phyloP scores from a whole-genome alignment of 805 yeast genomes.

The Tetrapisispora nanseiensis region DNA sequence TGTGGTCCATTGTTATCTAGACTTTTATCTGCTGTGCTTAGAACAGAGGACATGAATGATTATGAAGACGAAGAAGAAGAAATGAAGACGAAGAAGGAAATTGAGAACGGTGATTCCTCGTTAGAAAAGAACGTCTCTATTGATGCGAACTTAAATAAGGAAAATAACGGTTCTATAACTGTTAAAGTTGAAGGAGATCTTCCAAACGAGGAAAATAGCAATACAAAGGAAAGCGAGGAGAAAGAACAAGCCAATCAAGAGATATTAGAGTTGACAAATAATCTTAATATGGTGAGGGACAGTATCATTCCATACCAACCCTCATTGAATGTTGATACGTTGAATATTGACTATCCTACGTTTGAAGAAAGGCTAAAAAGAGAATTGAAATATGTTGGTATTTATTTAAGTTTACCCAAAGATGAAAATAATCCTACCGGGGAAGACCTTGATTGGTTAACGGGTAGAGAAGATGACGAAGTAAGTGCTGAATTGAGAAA shows the following conservation, averaged over 20 bases:
- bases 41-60: conserved; percentile 15
- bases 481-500: conserved; percentile 72
- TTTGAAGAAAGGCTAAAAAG: conserved; percentile 82
- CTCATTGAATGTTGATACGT: conserved; percentile 38
- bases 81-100: not conserved
- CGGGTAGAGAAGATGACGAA: conserved; percentile 86
- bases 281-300: conserved; percentile 13
- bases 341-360: conserved; percentile 57
- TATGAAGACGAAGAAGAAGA: not conserved
- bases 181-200: not conserved
- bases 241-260: conserved; percentile 5
- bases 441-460: conserved; percentile 52
- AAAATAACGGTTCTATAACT: not conserved
- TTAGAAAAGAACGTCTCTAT: not conserved
- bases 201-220: conserved; percentile 3
- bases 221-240: conserved; percentile 11
- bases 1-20: conserved; percentile 90
- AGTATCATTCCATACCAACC: conserved; percentile 34
- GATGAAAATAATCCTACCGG: conserved; percentile 23
- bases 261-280: conserved; percentile 18
- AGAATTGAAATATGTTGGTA: conserved; percentile 84
- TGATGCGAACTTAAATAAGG: not conserved
- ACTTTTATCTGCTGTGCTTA: conserved; percentile 65
- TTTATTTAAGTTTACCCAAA: conserved; percentile 51
- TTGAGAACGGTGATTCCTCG: conserved; percentile 1